Percentiles rank a stretch among this genome's conserved stretches.
These are phyloP conservation scores for Chlamydomonas reinhardtii DNA, from an alignment of 163 green algal genomes.

Conservation along the genomic window DNA sequence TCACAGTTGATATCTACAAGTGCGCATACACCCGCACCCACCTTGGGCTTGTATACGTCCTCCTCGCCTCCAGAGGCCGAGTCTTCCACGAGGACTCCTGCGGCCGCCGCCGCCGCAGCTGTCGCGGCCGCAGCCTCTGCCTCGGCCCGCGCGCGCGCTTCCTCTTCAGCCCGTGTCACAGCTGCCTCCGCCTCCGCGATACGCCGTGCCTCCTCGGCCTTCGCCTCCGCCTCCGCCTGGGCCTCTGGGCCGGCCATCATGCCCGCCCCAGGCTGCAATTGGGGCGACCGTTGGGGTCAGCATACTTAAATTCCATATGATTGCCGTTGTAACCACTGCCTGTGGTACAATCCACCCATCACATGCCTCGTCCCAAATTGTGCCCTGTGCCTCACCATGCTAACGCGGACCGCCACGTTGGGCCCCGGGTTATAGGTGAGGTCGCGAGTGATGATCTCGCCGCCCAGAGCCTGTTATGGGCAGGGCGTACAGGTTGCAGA, in stretches of 20 bases:
- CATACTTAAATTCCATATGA: too few relatives aligned
- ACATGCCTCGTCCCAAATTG: too few relatives aligned
- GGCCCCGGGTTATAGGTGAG: slow-evolving; percentile 48
- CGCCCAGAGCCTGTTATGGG: slow-evolving; percentile 34
- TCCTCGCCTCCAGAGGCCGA: background rate
- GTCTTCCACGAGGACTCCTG: background rate
- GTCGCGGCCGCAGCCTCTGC: background rate
- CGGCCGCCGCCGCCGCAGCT: background rate
- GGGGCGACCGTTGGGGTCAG: too few relatives aligned
- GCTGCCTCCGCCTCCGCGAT: slow-evolving; percentile 19
- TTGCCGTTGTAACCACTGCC: too few relatives aligned
- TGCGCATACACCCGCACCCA: too few relatives aligned
- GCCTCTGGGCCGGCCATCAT: slow-evolving; percentile 40
- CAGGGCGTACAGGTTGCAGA: too few relatives aligned
- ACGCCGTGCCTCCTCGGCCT: background rate
- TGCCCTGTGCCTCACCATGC: background rate
- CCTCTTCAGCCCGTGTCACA: background rate
- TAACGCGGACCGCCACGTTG: slow-evolving; percentile 17
- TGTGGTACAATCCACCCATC: too few relatives aligned
- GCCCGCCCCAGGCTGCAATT: background rate
- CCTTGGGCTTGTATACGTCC: slow-evolving; percentile 36
- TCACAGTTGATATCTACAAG: too few relatives aligned
- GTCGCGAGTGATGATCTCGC: slow-evolving; percentile 70
- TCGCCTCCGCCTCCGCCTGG: slow-evolving; percentile 8
- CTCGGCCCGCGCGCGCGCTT: background rate